phyloP scores from a whole-genome alignment of 208 protist genomes.

The Trypanosoma melophagium region DNA sequence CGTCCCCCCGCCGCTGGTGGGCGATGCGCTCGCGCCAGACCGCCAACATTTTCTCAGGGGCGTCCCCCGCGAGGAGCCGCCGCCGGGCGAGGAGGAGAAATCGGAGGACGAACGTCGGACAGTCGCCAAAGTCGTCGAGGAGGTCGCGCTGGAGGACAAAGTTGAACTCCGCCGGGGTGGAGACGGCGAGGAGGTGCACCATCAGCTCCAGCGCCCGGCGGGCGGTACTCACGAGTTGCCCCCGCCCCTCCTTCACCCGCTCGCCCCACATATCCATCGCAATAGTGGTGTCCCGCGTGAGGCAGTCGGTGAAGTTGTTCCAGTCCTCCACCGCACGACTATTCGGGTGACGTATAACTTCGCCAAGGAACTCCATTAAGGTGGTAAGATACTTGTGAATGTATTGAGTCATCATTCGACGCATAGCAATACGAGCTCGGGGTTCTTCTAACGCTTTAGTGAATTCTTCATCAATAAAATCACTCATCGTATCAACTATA shows the following conservation, averaged over 20 bases:
- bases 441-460: slow-evolving; percentile 64
- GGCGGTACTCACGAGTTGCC: slow-evolving; percentile 58
- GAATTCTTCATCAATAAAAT: slow-evolving; percentile 89
- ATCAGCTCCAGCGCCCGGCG: slow-evolving; percentile 55
- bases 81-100: slow-evolving; percentile 64
- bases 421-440: slow-evolving; percentile 52
- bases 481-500: slow-evolving; percentile 76
- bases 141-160: slow-evolving; percentile 73
- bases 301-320: slow-evolving; percentile 66
- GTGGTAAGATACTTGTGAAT: slow-evolving; percentile 74
- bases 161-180: slow-evolving; percentile 71
- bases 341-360: slow-evolving; percentile 79
- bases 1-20: slow-evolving; percentile 72
- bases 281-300: slow-evolving; percentile 62
- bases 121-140: slow-evolving; percentile 86
- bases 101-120: slow-evolving; percentile 79
- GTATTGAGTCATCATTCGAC: slow-evolving; percentile 73
- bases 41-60: slow-evolving; percentile 60
- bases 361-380: slow-evolving; percentile 76
- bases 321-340: slow-evolving; percentile 68
- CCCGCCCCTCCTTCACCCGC: slow-evolving; percentile 34
- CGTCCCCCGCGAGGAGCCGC: slow-evolving; percentile 59
- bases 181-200: slow-evolving; percentile 59
- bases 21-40: slow-evolving; percentile 69
- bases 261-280: slow-evolving; percentile 57